These are phyloP conservation scores for Scheffersomyces cryptocercus DNA, from an alignment of 1,139 yeast genomes.

Conservation along the genomic window DNA sequence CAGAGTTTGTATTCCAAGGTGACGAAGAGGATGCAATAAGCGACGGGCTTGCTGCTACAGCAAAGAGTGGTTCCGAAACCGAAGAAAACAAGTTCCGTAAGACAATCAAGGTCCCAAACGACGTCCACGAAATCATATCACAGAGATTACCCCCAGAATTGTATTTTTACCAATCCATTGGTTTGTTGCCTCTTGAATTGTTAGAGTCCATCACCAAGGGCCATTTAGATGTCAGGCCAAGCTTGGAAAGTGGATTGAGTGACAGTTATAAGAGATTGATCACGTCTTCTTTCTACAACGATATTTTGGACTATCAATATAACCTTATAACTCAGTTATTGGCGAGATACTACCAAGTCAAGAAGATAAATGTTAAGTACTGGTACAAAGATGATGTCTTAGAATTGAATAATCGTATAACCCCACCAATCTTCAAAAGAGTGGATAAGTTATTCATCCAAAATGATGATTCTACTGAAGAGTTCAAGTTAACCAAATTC, in stretches of 20 bases:
- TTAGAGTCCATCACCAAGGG: conserved; percentile 73
- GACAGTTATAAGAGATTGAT: conserved; percentile 61
- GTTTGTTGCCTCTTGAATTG: conserved; percentile 65
- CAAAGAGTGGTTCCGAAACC: conserved; percentile 2
- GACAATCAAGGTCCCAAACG: conserved; percentile 61
- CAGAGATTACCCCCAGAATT: conserved; percentile 87
- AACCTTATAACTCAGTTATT: conserved; percentile 71
- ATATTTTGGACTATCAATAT: conserved; percentile 58
- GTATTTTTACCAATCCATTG: conserved; percentile 78
- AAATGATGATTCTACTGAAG: conserved; percentile 12
- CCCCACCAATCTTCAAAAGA: conserved; percentile 45
- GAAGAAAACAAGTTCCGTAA: conserved; percentile 2
- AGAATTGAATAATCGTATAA: conserved; percentile 53
- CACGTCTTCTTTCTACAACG: conserved; percentile 43
- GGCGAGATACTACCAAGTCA: conserved; percentile 84
- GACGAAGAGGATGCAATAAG: conserved; percentile 1
- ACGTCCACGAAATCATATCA: conserved; percentile 79
- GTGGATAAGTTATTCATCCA: conserved; percentile 16
- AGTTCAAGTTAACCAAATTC: conserved; percentile 37
- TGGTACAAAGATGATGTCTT: conserved; percentile 58
- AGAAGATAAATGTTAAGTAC: conserved; percentile 56
- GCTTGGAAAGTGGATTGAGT: conserved; percentile 66
- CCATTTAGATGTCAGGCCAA: conserved; percentile 61
- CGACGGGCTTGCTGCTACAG: conserved; percentile 3
- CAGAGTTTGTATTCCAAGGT: conserved; percentile 15